phyloP scores from a whole-genome alignment of 2,329 filamentous ascomycete species.

The Cryphonectria carpinicola region DNA sequence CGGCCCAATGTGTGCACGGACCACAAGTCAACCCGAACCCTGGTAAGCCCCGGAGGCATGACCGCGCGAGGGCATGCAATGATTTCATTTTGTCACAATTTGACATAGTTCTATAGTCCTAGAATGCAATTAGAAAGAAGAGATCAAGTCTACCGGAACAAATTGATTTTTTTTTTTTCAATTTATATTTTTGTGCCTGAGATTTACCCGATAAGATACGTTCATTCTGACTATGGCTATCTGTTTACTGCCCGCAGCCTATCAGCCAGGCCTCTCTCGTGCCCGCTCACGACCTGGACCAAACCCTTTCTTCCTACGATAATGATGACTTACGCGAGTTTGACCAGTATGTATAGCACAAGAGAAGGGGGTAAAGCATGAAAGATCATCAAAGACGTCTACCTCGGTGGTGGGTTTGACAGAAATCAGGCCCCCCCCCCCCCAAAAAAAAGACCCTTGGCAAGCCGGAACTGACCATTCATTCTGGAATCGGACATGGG shows the following conservation, averaged over 20 bases:
- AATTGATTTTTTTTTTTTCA: too few species aligned
- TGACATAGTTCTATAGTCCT: not conserved
- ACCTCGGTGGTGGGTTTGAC: not conserved
- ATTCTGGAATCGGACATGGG: not conserved
- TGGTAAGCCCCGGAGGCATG: not conserved
- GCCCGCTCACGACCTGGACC: not conserved
- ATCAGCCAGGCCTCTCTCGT: too few species aligned
- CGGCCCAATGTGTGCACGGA: not conserved
- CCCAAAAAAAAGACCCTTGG: not conserved
- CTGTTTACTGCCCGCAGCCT: too few species aligned
- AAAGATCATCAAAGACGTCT: not conserved
- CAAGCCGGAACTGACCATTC: not conserved
- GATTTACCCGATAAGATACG: too few species aligned
- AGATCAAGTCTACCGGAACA: too few species aligned
- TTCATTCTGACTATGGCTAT: too few species aligned
- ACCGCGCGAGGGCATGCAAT: not conserved
- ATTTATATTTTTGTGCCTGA: not conserved
- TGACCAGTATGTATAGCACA: not conserved
- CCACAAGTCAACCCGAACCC: not conserved
- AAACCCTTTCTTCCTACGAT: not conserved
- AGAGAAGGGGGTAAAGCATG: not conserved
- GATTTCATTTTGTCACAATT: not conserved
- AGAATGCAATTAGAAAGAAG: too few species aligned
- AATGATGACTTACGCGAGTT: not conserved
- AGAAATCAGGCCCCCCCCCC: not conserved